phyloP scores from a whole-genome alignment of 2,329 filamentous ascomycete genomes.

The Sarocladium brachiariae region DNA sequence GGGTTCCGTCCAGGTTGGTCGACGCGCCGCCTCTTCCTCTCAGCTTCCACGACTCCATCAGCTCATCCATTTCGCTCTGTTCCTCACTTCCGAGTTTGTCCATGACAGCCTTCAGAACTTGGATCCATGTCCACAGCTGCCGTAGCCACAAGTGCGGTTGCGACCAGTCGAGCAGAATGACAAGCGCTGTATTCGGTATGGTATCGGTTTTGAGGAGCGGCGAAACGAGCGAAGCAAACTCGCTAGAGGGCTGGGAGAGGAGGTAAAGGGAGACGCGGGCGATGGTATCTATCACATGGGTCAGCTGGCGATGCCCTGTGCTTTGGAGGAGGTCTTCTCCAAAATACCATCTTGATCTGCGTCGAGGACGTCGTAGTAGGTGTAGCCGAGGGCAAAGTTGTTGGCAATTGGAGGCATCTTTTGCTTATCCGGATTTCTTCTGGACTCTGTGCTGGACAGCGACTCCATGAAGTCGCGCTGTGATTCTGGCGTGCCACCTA shows the following conservation, averaged over 20 bases:
- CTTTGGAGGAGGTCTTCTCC: neutral
- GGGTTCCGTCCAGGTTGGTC: conserved; percentile 55
- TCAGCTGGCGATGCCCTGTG: neutral
- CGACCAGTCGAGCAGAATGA: conserved; percentile 92
- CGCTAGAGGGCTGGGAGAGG: conserved; percentile 74
- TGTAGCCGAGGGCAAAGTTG: conserved; percentile 87
- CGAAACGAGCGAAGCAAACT: conserved; percentile 75
- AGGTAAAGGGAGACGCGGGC: conserved; percentile 86
- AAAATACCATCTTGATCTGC: conserved; percentile 79
- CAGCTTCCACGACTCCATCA: conserved; percentile 74
- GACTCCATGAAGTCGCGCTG: conserved; percentile 78
- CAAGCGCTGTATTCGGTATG: conserved; percentile 78
- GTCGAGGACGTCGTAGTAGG: conserved; percentile 90
- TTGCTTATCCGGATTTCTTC: conserved; percentile 47
- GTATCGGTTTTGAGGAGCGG: conserved; percentile 79
- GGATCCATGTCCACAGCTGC: conserved; percentile 83
- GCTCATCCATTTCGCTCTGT: conserved; percentile 79
- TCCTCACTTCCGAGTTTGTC: conserved; percentile 67
- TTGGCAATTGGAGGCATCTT: conserved; percentile 78
- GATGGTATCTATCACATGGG: conserved; percentile 62
- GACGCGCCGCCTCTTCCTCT: conserved; percentile 60
- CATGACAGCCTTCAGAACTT: conserved; percentile 71
- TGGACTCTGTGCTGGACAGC: conserved; percentile 46
- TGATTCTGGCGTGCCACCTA: conserved; percentile 74
- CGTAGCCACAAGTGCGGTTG: conserved; percentile 90